Conservation (phyloP, 2,329 filamentous ascomycete genomes). For the Chrysoporthe deuterocubensis region DNA sequence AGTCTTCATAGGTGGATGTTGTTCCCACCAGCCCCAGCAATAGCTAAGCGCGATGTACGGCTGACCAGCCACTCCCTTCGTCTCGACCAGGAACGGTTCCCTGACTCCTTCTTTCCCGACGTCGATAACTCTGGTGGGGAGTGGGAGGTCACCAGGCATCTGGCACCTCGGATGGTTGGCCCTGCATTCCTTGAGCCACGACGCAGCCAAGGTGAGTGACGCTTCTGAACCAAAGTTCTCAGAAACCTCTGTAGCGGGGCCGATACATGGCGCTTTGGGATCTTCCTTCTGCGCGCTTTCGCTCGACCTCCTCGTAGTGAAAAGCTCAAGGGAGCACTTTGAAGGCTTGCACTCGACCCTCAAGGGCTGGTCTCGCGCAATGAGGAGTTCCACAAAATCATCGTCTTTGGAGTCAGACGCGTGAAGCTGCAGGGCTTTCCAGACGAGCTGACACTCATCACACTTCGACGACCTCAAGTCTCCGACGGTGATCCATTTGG, state of each 20-base stretch:
- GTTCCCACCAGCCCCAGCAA: constrained; percentile 14
- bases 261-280: constrained; percentile 1
- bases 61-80: background rate
- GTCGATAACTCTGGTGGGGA: constrained; percentile 19
- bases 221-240: constrained; percentile 6
- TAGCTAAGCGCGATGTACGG: constrained; percentile 19
- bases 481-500: constrained; percentile 2
- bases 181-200: constrained; percentile 14
- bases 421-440: constrained; percentile 3
- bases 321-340: constrained; percentile 9
- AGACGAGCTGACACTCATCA: constrained; percentile 11
- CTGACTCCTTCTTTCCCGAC: constrained; percentile 1
- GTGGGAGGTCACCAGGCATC: background rate
- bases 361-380: constrained; percentile 3
- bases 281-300: background rate
- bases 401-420: constrained; percentile 1
- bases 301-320: background rate
- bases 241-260: constrained; percentile 4
- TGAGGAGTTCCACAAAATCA: constrained; percentile 2
- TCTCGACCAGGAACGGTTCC: constrained; percentile 12
- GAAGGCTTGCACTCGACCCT: constrained; percentile 2
- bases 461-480: constrained; percentile 7
- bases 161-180: constrained; percentile 14
- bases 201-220: constrained; percentile 1
- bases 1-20: constrained; percentile 14